These are phyloP conservation scores for Clohesyomyces aquaticus DNA, from an alignment of 495 filamentous ascomycete genomes.

Conservation along the genomic window DNA sequence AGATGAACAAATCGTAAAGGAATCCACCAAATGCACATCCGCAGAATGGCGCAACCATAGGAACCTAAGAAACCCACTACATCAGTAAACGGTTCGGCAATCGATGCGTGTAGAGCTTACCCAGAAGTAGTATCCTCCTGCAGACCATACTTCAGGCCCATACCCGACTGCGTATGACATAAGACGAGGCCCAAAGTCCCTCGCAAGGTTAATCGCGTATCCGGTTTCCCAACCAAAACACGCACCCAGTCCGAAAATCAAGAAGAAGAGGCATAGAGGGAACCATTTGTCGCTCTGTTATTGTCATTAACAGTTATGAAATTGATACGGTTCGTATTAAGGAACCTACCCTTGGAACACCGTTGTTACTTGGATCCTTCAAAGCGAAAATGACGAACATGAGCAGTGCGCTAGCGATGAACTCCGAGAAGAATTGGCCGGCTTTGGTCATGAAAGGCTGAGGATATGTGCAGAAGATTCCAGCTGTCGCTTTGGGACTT, in stretches of 20 bases:
- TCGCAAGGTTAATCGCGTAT: conserved; percentile 68
- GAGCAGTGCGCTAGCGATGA: conserved; percentile 62
- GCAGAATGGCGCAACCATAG: conserved; percentile 62
- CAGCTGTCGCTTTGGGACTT: conserved; percentile 60
- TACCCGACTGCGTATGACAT: conserved; percentile 66
- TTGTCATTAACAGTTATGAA: no score
- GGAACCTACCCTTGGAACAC: conserved; percentile 33
- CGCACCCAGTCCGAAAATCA: conserved; percentile 69
- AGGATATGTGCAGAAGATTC: conserved; percentile 70
- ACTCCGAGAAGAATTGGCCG: conserved; percentile 66
- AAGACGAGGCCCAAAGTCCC: conserved; percentile 70
- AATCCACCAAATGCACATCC: conserved; percentile 64
- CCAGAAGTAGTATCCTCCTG: conserved; percentile 68
- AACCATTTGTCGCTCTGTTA: conserved; percentile 50
- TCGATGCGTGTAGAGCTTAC: conserved; percentile 45
- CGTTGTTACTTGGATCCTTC: conserved; percentile 57
- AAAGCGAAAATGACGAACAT: conserved; percentile 72
- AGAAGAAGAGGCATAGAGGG: conserved; percentile 64
- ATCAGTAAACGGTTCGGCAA: no score
- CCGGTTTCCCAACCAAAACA: conserved; percentile 74
- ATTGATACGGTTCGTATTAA: conserved; percentile 34
- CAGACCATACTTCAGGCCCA: conserved; percentile 64
- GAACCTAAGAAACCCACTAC: no score
- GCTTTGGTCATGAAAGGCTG: conserved; percentile 63
- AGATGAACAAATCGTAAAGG: conserved; percentile 65